A percentile compares a stretch with the other conserved stretches of the same genome.
phyloP scores from a whole-genome alignment of 495 filamentous ascomycete genomes.

The Neurospora sp. region DNA sequence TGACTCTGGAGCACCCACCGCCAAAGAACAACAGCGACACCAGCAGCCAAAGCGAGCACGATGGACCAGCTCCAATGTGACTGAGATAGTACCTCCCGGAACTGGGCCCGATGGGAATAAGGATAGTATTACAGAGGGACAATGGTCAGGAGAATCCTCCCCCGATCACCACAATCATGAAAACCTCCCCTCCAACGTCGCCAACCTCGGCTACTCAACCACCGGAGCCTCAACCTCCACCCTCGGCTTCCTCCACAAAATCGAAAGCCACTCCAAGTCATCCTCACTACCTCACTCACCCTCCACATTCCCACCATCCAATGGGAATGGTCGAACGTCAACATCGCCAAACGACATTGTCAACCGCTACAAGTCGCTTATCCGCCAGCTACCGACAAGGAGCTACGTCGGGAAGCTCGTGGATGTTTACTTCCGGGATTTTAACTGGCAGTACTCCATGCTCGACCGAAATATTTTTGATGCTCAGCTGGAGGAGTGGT shows the following conservation, averaged over 20 bases:
- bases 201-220: conserved; percentile 39
- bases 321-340: conserved; percentile 1
- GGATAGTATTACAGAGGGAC: not conserved
- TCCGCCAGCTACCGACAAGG: conserved; percentile 43
- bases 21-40: conserved; percentile 21
- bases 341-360: not conserved
- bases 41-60: conserved; percentile 10
- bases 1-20: conserved; percentile 38
- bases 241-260: conserved; percentile 40
- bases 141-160: not conserved
- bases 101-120: not conserved
- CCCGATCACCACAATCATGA: not conserved
- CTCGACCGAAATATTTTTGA: conserved; percentile 44
- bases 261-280: conserved; percentile 19
- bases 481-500: conserved; percentile 41
- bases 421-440: conserved; percentile 43
- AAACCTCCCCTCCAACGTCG: conserved; percentile 4
- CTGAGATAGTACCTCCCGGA: not conserved
- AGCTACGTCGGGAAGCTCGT: conserved; percentile 43
- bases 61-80: conserved; percentile 2
- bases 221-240: conserved; percentile 35
- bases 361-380: conserved; percentile 41
- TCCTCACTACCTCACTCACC: conserved; percentile 4
- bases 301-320: conserved; percentile 3
- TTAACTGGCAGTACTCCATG: conserved; percentile 51